Percentiles rank a stretch among this genome's conserved stretches.
These are phyloP conservation scores for Mallotus repandus DNA, from an alignment of 441 rosid genomes.

Conservation along the genomic window DNA sequence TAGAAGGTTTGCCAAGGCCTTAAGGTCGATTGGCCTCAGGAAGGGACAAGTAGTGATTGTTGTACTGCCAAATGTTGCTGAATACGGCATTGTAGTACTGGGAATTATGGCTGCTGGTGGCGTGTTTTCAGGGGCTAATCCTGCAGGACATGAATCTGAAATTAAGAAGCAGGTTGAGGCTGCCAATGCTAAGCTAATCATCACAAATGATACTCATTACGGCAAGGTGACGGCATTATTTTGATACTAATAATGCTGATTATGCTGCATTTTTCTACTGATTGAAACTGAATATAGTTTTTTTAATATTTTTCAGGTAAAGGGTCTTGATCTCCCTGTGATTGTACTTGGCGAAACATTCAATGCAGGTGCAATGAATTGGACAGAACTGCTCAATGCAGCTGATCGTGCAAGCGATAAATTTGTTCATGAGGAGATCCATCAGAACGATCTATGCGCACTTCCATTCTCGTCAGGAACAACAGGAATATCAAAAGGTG, in stretches of 20 bases:
- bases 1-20: constrained; percentile 66
- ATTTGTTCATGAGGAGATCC: constrained; percentile 32
- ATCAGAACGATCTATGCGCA: constrained; percentile 72
- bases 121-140: constrained; percentile 89
- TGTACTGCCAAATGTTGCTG: constrained; percentile 77
- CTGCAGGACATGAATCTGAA: constrained; percentile 66
- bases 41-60: constrained; percentile 77
- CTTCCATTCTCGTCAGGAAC: constrained; percentile 98
- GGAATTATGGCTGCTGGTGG: constrained; percentile 91
- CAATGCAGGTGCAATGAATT: constrained; percentile 57
- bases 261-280: background rate
- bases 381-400: constrained; percentile 67
- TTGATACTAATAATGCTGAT: background rate
- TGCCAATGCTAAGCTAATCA: constrained; percentile 71
- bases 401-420: constrained; percentile 51
- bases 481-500: constrained; percentile 88
- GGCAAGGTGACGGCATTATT: constrained; percentile 52
- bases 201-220: constrained; percentile 53
- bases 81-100: constrained; percentile 71
- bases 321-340: constrained; percentile 49
- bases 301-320: constrained; percentile 45
- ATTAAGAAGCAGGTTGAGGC: constrained; percentile 77
- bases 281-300: background rate
- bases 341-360: constrained; percentile 51
- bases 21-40: constrained; percentile 73